Evolutionary conservation across 2,329 filamentous ascomycete species (phyloP), one percentile per base, ranked within the genome.

Genomic region (Daldinia eschscholtzii): DNA sequence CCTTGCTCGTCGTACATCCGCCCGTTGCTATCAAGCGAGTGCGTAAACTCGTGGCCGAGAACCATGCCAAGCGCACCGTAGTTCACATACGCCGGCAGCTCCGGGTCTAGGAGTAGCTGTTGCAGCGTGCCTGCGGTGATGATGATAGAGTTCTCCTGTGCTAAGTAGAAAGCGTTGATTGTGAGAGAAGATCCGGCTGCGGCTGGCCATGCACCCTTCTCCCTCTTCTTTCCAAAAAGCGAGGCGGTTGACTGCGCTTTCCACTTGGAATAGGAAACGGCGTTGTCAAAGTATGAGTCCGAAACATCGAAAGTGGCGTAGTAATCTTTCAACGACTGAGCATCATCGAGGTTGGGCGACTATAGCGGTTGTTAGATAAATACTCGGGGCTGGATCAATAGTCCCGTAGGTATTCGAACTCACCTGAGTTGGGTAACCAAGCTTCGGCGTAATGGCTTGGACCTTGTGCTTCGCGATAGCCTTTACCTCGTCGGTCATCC

Each of bases 401-500:
- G 7, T 42, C 3, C 6, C 30, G 5, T 35, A 6, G 33, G 33
- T 33, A 20, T 20, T 57, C 33, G 5, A 18, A 39, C 63, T 61
- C 53, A 67, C 64, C n/a, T 28, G 42, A 7, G n/a, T 62, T 6
- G 65, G 61, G 23, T 65, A 64, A 3, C 65, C 61, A n/a, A 68
- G 61, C n/a, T 65, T 68, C 3, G 30, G 65, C 3, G 26, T 65
- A 7, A 68, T 65, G n/a, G 33, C 42, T 28, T 68, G 60, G 10
- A 68, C 65, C 59, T 68, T 68, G n/a, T 65, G 50, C 57, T 58
- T 64, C 1, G 65, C 65, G 23, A 65, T 64, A 46, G 44, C 57
- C 53, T 68, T 68, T 26, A 68, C 65, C 23, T 55, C 63, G 5
- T 65, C 65, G 3, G 65, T 65, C 65, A 68, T 68, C 65, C 65